Evolutionary conservation across 2,329 filamentous ascomycete genomes (phyloP).

Genomic region (Leptographium galeiforme): DNA sequence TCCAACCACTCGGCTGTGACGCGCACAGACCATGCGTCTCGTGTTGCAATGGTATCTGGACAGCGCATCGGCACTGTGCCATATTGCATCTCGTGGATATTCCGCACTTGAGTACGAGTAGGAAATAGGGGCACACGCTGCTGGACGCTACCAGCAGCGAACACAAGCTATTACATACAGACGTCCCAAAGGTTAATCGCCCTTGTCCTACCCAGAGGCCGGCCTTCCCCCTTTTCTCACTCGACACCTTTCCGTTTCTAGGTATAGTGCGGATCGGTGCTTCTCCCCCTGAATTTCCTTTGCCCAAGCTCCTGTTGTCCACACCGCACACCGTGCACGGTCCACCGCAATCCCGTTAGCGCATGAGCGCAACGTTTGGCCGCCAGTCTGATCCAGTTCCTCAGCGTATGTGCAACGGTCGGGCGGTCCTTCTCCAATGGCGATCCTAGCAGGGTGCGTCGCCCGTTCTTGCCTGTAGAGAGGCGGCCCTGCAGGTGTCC

Average conservation of each 20-base stretch:
- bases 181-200: neutral
- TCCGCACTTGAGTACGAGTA: no score
- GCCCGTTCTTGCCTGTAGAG: neutral
- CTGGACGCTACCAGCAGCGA: neutral
- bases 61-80: neutral
- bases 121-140: no score
- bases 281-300: conserved; percentile 10
- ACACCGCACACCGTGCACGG: conserved; percentile 8
- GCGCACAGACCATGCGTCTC: neutral
- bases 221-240: conserved; percentile 5
- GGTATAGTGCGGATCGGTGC: conserved; percentile 8
- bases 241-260: conserved; percentile 8
- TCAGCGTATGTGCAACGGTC: neutral
- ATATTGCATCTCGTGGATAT: no score
- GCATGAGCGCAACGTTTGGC: neutral
- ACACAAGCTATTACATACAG: neutral
- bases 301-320: conserved; percentile 2
- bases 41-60: no score
- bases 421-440: conserved; percentile 5
- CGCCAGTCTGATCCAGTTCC: neutral
- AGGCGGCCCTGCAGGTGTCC: conserved; percentile 6
- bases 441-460: conserved; percentile 3
- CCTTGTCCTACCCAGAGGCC: neutral
- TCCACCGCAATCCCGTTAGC: conserved; percentile 1
- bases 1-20: neutral